Evolutionary conservation across 192 early-diverging fungal genomes (phyloP), one percentile per base, ranked within the genome.

Genomic region (Podila clonocystis): DNA sequence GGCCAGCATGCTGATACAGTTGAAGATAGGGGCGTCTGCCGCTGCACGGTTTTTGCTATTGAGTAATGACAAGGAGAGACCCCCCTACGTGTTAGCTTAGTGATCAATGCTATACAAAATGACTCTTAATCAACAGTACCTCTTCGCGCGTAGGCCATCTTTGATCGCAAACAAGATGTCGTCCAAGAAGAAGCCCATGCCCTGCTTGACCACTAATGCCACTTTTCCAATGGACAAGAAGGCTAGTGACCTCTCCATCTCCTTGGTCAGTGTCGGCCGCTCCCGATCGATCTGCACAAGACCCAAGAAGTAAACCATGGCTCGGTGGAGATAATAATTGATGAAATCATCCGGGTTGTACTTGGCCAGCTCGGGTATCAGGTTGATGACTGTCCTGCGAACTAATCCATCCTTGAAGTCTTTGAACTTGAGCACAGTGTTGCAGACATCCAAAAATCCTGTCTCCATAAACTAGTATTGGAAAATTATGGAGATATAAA

Each of bases 1-100:
- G 0, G 96, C 96, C 50, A 99, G 85, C 89, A 93, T 95, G 36
- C 92, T 92, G 50, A 98, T 93, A 65, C 96, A 96, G 68, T 90
- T 88, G 65, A 96, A 95, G 12, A 94, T 87, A 1, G 91, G 84
- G 7, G 72, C 79, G 62, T 91, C 87, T 5, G 82, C 82, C 24
- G 83, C 86, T 59, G 85, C 84, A 0, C 82, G 70, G 8, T 70
- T 70, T 74, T 70, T 85, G 73, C 57, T 80, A 74, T 26, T 31
- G 13, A 61, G 15, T 2, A n/a, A 4, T 38, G 31, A 17, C 45
- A 30, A 48, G 15, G 29, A 2, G 28, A 70, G 31, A 2, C 11
- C 26, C 1, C 1, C 41, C 15, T 45, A 12, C 34, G 34, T 9
- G 20, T 15, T 30, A 17, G 55, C 55, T 31, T 64, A 58, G 20